A percentile compares a stretch with the other conserved stretches of the same genome.
phyloP scores from a whole-genome alignment of 495 filamentous ascomycete species.

The Gamarada debralockiae region DNA sequence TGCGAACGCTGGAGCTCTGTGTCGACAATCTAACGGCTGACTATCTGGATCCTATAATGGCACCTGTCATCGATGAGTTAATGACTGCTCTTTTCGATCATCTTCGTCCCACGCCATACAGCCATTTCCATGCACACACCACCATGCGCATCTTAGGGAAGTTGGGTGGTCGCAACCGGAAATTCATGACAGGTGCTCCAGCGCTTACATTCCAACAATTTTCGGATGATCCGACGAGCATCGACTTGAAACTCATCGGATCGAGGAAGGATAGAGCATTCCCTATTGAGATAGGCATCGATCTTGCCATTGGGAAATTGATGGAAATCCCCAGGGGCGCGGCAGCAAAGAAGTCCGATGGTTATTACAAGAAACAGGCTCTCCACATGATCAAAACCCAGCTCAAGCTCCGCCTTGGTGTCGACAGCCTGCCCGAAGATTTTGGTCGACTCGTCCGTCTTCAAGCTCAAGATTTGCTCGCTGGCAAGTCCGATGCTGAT shows the following conservation, averaged over 20 bases:
- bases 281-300: constrained; percentile 78
- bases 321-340: constrained; percentile 66
- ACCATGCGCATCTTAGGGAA: constrained; percentile 99
- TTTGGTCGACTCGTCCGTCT: constrained; percentile 78
- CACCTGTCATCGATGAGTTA: constrained; percentile 94
- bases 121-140: constrained; percentile 94
- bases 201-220: constrained; percentile 76
- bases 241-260: constrained; percentile 85
- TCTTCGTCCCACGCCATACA: constrained; percentile 85
- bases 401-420: constrained; percentile 83
- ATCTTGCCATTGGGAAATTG: constrained; percentile 82
- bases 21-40: constrained; percentile 98
- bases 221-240: constrained; percentile 78
- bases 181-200: constrained; percentile 86
- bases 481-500: constrained; percentile 58
- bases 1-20: constrained; percentile 91
- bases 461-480: constrained; percentile 80
- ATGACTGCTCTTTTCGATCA: constrained; percentile 97
- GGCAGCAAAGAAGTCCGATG: constrained; percentile 67
- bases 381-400: constrained; percentile 81
- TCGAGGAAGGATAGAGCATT: constrained; percentile 84
- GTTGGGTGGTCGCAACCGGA: constrained; percentile 89
- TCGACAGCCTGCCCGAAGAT: constrained; percentile 85
- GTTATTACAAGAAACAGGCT: constrained; percentile 90
- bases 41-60: constrained; percentile 98